Base-by-base conservation (phyloP, 768 basidiomycete species). In the Suillus subluteus region DNA sequence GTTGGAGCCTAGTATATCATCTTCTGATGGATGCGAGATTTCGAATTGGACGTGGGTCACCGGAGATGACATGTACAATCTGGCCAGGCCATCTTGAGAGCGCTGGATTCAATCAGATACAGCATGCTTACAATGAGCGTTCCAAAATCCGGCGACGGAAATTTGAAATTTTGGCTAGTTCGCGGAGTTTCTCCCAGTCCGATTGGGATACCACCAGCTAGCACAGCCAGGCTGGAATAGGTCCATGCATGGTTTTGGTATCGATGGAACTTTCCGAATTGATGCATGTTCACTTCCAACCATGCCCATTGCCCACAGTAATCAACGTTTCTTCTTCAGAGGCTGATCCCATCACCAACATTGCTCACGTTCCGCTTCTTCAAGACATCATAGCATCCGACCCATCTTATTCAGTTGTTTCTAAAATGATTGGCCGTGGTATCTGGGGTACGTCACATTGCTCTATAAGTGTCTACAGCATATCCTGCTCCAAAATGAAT, bases 11-110 rank as follows among this genome's bases (percentile, higher is more conserved):
- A 3, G 4, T 32, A 32, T 32, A 55, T 21, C 6, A 32, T 21
- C 30, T 55, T 58, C 56, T 58, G 56, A 58, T 56, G 55, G 55
- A 56, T 58, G n/a, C 56, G 56, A 38, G 5, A 23, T n/a, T 48
- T 48, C 46, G 12, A 9, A 21, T 21, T 44, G 18, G 8, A 41
- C 35, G 35, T 35, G 35, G 6, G 35, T 35, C 35, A 35, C 6
- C 9, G 37, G 37, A 37, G 37, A 37, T 37, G 37, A 37, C n/a
- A n/a, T n/a, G n/a, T n/a, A n/a, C 32, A 32, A 32, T 32, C 4
- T 32, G 32, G 32, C 35, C 35, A 37, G 40, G 40, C 6, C 40
- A 40, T 26, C 26, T 26, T 26, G 26, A 40, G 13, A 40, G 35
- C 6, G 7, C 7, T 37, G 35, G 35, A 37, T 37, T 37, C 37